Conservation (phyloP, 495 filamentous ascomycete species). For the Trichoderma asperelloides region DNA sequence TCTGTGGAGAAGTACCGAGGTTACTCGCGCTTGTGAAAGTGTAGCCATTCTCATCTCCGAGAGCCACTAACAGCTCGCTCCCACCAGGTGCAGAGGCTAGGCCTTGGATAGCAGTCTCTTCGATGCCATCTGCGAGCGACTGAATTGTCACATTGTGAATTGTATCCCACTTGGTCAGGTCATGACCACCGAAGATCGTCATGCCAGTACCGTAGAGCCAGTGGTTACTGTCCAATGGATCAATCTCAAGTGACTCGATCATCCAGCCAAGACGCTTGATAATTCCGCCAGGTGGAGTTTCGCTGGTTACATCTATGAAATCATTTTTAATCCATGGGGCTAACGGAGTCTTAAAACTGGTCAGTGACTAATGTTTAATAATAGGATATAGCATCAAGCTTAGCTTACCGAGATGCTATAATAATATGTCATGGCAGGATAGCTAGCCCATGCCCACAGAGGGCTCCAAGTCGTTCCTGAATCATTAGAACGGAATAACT, state of each 20-base stretch:
- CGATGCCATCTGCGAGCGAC: conserved; percentile 48
- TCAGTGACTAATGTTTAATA: background rate
- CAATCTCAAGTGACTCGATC: conserved; percentile 52
- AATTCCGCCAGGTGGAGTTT: background rate
- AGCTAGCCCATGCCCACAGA: conserved; percentile 43
- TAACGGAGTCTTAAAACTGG: conserved; percentile 21
- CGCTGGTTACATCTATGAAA: conserved; percentile 33
- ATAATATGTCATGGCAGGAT: conserved; percentile 37
- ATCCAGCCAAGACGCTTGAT: conserved; percentile 50
- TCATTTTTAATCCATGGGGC: conserved; percentile 42
- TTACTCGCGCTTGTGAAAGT: conserved; percentile 30
- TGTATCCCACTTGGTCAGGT: conserved; percentile 43
- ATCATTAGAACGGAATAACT: conserved; percentile 44
- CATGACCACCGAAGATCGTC: conserved; percentile 45
- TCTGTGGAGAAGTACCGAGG: conserved; percentile 38
- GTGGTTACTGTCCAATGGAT: conserved; percentile 51
- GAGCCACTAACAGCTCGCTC: conserved; percentile 44
- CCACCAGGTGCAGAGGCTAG: conserved; percentile 45
- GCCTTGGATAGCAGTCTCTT: conserved; percentile 46
- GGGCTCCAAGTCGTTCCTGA: conserved; percentile 44
- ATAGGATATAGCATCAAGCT: conserved; percentile 13
- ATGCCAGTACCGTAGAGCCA: conserved; percentile 51
- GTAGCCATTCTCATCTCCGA: conserved; percentile 54
- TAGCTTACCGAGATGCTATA: conserved; percentile 22
- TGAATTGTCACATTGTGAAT: conserved; percentile 40